These are phyloP conservation scores for Senecio squalidus DNA, from an alignment of 140 eudicot species.

Conservation along the genomic window DNA sequence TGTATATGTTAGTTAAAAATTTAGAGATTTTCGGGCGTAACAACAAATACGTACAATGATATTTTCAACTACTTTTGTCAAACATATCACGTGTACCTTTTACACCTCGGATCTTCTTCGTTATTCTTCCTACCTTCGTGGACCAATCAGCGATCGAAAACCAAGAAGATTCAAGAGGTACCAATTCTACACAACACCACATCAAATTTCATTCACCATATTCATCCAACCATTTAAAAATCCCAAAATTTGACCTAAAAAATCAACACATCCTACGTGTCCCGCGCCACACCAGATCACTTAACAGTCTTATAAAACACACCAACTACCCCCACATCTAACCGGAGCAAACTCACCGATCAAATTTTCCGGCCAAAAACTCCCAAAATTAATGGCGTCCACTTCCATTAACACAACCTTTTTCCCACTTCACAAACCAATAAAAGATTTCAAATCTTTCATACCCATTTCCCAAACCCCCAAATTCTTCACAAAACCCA, in stretches of 20 bases:
- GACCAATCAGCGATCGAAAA: constrained; percentile 11
- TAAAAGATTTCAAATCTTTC: constrained; percentile 25
- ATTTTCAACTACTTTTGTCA: not conserved
- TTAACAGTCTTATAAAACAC: constrained; percentile 12
- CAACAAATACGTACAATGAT: too few relatives aligned
- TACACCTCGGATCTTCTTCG: too few relatives aligned
- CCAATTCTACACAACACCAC: constrained; percentile 6
- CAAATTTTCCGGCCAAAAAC: constrained; percentile 20
- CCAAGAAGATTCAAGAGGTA: not conserved
- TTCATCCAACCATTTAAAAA: not conserved
- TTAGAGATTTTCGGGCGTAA: too few relatives aligned
- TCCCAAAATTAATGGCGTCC: constrained; percentile 24
- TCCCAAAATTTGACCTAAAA: too few relatives aligned
- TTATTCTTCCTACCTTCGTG: constrained; percentile 11
- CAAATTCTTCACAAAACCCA: constrained; percentile 23
- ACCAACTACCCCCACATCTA: not conserved
- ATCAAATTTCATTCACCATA: not conserved
- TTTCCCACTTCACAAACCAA: constrained; percentile 40
- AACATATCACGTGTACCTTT: not conserved
- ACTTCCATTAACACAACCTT: constrained; percentile 41
- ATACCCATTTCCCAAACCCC: constrained; percentile 20
- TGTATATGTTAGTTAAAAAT: too few relatives aligned
- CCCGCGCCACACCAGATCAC: not conserved
- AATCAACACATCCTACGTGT: too few relatives aligned
- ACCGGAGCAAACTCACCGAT: constrained; percentile 27